Conservation (phyloP, 768 basidiomycete genomes). For the Leccinum sublutescens region DNA sequence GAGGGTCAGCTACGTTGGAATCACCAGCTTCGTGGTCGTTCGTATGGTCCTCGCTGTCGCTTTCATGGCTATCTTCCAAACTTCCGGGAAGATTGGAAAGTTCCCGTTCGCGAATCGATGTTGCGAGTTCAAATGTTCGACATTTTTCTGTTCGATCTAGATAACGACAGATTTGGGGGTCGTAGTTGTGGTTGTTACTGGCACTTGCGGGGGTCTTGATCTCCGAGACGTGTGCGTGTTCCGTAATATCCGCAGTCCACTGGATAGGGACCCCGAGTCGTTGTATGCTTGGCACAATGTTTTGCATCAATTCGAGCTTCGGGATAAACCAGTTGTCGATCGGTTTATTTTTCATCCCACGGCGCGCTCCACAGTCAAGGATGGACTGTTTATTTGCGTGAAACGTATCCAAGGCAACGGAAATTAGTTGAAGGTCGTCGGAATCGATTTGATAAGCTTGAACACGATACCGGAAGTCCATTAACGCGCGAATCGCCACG, state of each 20-base stretch:
- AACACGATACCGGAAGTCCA: background rate
- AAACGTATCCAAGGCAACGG: background rate
- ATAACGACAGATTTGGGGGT: background rate
- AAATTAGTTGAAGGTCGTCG: background rate
- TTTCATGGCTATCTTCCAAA: background rate
- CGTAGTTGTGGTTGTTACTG: background rate
- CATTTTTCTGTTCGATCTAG: background rate
- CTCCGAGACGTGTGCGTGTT: background rate
- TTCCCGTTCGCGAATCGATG: background rate
- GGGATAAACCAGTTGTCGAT: background rate
- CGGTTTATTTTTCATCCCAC: background rate
- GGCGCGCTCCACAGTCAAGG: background rate
- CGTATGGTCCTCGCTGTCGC: background rate
- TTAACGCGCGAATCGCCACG: background rate
- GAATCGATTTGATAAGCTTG: background rate
- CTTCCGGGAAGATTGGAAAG: background rate
- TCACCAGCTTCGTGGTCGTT: background rate
- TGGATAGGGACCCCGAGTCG: background rate
- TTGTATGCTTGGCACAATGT: background rate
- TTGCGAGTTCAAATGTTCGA: background rate
- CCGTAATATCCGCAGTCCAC: background rate
- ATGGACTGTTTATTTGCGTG: background rate
- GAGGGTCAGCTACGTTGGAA: background rate
- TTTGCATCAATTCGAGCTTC: background rate
- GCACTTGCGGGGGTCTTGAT: background rate